Percentiles rank a stretch among this genome's conserved stretches.
phyloP scores from a whole-genome alignment of 2,329 filamentous ascomycete genomes.

The Cladosporium velox region DNA sequence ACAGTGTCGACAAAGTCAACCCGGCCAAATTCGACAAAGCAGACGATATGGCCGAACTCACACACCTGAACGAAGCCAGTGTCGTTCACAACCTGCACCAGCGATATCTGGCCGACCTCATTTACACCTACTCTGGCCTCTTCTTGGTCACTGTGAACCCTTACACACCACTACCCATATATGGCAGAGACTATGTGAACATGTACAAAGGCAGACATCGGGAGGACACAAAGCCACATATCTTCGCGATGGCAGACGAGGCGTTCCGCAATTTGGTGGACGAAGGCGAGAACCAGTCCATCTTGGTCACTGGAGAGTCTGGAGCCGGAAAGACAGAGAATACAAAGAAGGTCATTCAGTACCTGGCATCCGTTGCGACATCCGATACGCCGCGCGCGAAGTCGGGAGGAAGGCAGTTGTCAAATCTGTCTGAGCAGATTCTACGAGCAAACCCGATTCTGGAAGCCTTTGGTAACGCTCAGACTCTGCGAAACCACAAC shows the following conservation, averaged over 20 bases:
- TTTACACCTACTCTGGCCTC: constrained; percentile 95
- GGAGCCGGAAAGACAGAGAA: constrained; percentile 98
- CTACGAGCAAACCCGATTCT: constrained; percentile 94
- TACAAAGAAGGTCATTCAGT: constrained; percentile 99
- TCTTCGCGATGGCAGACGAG: constrained; percentile 95
- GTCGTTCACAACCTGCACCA: constrained; percentile 96
- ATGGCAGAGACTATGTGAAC: constrained; percentile 94
- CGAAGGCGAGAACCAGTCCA: constrained; percentile 94
- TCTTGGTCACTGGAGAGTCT: constrained; percentile 95
- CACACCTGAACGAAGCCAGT: constrained; percentile 94
- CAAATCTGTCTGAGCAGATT: constrained; percentile 94
- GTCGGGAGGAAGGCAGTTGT: constrained; percentile 66
- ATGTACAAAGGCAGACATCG: constrained; percentile 92
- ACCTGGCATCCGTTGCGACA: constrained; percentile 89
- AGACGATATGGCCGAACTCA: constrained; percentile 98
- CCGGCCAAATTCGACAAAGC: constrained; percentile 99
- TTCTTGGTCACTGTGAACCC: constrained; percentile 98
- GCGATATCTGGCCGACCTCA: constrained; percentile 92
- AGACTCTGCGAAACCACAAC: constrained; percentile 97
- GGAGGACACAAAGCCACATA: constrained; percentile 95
- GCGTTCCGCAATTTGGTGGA: constrained; percentile 95
- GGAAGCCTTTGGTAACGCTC: constrained; percentile 96
- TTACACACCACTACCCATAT: constrained; percentile 92
- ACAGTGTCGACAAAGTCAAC: constrained; percentile 97
- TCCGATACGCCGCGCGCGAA: constrained; percentile 68